Conservation (phyloP, 140 eudicot genomes). For the Eryngium alpinum region DNA sequence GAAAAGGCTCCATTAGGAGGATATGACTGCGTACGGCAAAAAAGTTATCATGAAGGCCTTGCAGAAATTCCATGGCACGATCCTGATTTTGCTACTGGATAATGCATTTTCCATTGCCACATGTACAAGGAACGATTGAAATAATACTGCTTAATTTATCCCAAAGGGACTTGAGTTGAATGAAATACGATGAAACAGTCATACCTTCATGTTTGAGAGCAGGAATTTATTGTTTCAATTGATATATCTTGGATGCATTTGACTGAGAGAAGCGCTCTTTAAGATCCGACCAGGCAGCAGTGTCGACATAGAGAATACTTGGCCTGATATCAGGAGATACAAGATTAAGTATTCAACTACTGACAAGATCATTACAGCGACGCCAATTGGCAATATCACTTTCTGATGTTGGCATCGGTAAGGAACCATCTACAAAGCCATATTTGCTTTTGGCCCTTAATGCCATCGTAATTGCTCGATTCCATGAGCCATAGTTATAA, state of each 20-base stretch:
- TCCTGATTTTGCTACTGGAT: no score
- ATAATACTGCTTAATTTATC: not conserved
- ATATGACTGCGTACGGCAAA: not conserved
- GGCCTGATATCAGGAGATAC: slow-evolving; percentile 3
- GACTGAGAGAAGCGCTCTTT: slow-evolving; percentile 1
- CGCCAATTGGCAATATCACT: not conserved
- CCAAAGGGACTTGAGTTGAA: slow-evolving; percentile 3
- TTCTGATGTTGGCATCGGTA: not conserved
- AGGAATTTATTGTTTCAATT: not conserved
- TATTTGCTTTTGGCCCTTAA: not conserved
- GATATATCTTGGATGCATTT: slow-evolving; percentile 11
- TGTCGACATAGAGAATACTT: slow-evolving; percentile 6
- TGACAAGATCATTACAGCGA: not conserved
- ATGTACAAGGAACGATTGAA: not conserved
- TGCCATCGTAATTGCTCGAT: not conserved
- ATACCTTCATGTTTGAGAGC: not conserved
- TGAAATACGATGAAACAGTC: slow-evolving; percentile 4
- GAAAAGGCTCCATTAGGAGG: not conserved
- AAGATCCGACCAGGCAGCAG: not conserved
- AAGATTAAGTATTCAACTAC: not conserved
- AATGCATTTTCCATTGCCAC: not conserved
- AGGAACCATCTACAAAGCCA: not conserved
- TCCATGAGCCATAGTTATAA: not conserved
- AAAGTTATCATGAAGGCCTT: slow-evolving; percentile 7
- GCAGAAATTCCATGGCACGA: not conserved